Percentiles rank a stretch among this genome's conserved stretches.
These are phyloP conservation scores for Podospora pseudocomata DNA, from an alignment of 495 filamentous ascomycete species.

Conservation along the genomic window DNA sequence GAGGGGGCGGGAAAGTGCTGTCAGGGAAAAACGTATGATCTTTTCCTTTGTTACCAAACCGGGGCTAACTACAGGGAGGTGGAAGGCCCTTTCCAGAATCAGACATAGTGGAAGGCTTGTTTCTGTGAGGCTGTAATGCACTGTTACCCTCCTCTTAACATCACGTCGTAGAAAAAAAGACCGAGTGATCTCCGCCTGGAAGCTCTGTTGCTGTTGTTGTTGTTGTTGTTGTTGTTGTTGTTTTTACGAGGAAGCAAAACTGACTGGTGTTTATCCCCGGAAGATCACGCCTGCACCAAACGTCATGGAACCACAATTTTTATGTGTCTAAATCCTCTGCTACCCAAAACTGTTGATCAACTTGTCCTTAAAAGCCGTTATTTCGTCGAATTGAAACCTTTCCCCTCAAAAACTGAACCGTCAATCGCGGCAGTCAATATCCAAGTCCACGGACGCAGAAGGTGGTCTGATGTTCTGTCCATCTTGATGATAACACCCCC, in stretches of 20 bases:
- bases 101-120: not conserved
- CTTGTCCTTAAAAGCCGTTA: too few relatives aligned
- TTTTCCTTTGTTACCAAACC: not conserved
- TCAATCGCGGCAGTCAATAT: not conserved
- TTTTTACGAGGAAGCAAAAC: not conserved
- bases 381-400: not conserved
- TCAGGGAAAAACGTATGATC: conserved; percentile 20
- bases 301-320: not conserved
- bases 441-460: not conserved
- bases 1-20: not conserved
- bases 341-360: not conserved
- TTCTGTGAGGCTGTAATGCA: not conserved
- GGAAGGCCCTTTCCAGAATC: not conserved
- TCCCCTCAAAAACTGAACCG: not conserved
- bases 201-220: not conserved
- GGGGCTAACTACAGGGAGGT: not conserved
- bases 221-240: not conserved
- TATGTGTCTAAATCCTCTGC: not conserved
- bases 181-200: not conserved
- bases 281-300: not conserved
- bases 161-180: not conserved
- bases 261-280: not conserved
- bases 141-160: not conserved
- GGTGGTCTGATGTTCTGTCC: not conserved
- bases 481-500: not conserved